Percentiles rank a stretch among this genome's conserved stretches.
These are phyloP conservation scores for Penicillium sp. DNA, from an alignment of 2,329 filamentous ascomycete species.

Conservation along the genomic window DNA sequence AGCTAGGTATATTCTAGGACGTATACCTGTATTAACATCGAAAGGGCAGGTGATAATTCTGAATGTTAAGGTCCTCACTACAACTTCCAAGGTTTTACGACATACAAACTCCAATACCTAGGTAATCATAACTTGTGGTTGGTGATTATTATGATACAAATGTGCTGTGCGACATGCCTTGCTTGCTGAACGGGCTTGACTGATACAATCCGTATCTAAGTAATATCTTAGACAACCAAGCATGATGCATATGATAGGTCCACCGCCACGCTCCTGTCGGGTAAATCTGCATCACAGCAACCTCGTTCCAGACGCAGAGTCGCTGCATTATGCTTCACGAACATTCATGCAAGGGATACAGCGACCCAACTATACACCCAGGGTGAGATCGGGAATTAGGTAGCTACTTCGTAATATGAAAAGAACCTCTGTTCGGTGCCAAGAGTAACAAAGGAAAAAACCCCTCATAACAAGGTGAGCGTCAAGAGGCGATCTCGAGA, in stretches of 20 bases:
- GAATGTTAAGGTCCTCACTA: no score
- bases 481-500: not conserved
- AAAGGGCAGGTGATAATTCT: no score
- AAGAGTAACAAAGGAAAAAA: not conserved
- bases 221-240: not conserved
- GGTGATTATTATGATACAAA: not conserved
- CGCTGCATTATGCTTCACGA: not conserved
- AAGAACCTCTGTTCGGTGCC: not conserved
- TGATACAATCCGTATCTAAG: not conserved
- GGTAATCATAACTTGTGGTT: not conserved
- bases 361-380: not conserved
- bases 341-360: not conserved
- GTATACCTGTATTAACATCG: no score
- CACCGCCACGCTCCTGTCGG: not conserved
- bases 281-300: not conserved
- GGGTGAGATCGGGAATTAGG: not conserved
- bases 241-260: not conserved
- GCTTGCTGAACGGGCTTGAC: not conserved
- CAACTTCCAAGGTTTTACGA: no score
- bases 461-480: not conserved
- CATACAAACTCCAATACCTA: not conserved
- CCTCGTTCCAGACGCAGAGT: not conserved
- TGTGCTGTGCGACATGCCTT: not conserved
- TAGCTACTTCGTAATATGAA: not conserved
- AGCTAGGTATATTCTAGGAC: no score